Percentiles rank a stretch among this genome's conserved stretches.
Evolutionary conservation across 441 rosid genomes (phyloP).

Genomic region (Pelargonium citronellum): DNA sequence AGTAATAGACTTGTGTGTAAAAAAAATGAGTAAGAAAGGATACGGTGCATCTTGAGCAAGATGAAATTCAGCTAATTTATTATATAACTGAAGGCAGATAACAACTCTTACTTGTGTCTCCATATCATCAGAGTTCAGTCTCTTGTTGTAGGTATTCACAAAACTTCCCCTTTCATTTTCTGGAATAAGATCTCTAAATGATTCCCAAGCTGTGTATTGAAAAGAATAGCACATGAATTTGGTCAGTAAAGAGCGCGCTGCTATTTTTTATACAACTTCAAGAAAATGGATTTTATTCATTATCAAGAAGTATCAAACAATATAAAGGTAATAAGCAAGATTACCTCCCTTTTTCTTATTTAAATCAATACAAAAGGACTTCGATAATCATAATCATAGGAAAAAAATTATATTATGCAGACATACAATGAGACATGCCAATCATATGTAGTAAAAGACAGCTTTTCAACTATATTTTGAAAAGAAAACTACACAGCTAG

Average conservation of each 20-base stretch:
- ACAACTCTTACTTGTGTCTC: slow-evolving; percentile 68
- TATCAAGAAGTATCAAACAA: too few relatives aligned
- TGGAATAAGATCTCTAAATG: slow-evolving; percentile 84
- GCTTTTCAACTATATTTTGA: background rate
- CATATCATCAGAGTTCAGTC: slow-evolving; percentile 64
- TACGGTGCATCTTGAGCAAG: background rate
- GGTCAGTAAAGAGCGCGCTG: background rate
- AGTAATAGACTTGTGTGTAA: too few relatives aligned
- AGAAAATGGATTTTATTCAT: too few relatives aligned
- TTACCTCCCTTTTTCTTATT: background rate
- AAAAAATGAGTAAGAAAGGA: background rate
- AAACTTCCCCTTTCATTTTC: slow-evolving; percentile 66
- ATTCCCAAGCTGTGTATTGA: slow-evolving; percentile 68
- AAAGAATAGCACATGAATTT: slow-evolving; percentile 13
- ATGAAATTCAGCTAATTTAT: background rate
- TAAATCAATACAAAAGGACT: background rate
- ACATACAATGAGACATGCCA: background rate
- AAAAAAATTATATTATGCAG: too few relatives aligned
- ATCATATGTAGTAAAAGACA: background rate
- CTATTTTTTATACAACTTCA: background rate
- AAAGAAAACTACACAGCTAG: background rate
- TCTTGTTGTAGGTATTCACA: slow-evolving; percentile 64
- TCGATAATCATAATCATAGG: background rate
- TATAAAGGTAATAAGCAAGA: too few relatives aligned
- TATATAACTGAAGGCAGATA: background rate